phyloP scores from a whole-genome alignment of 345 rosid genomes.

The Limnanthes douglasii region DNA sequence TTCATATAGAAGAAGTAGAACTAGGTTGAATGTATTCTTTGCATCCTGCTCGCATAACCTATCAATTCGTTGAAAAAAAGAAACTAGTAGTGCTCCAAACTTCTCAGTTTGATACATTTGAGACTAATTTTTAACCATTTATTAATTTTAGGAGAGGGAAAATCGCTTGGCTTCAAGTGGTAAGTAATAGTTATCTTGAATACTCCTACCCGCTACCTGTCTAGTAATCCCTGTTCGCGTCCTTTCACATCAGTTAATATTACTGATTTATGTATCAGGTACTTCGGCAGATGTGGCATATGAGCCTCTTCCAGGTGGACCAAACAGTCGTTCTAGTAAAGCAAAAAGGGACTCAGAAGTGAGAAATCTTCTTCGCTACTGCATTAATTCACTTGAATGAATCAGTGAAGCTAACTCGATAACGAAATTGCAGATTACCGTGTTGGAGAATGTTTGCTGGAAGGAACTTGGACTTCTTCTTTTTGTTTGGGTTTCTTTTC shows the following conservation, averaged over 20 bases:
- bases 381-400: neutral
- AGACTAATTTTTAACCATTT: neutral
- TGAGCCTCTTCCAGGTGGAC: constrained; percentile 50
- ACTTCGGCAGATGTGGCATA: constrained; percentile 40
- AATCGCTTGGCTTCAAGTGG: constrained; percentile 29
- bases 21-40: too few species aligned
- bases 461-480: constrained; percentile 73
- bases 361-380: constrained; percentile 2
- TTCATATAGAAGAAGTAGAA: too few species aligned
- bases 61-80: neutral
- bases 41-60: neutral
- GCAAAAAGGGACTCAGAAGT: constrained; percentile 20
- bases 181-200: constrained; percentile 13
- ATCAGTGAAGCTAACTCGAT: neutral
- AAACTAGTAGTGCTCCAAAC: too few species aligned
- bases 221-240: constrained; percentile 1
- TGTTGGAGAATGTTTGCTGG: constrained; percentile 62
- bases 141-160: constrained; percentile 37
- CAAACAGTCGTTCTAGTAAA: constrained; percentile 12
- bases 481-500: constrained; percentile 61
- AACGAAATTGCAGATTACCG: constrained; percentile 24
- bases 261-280: constrained; percentile 4
- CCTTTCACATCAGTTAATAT: neutral
- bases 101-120: neutral
- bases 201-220: neutral